Base-by-base conservation (phyloP, 192 early-diverging fungal species). In the Backusella tuberculispora region DNA sequence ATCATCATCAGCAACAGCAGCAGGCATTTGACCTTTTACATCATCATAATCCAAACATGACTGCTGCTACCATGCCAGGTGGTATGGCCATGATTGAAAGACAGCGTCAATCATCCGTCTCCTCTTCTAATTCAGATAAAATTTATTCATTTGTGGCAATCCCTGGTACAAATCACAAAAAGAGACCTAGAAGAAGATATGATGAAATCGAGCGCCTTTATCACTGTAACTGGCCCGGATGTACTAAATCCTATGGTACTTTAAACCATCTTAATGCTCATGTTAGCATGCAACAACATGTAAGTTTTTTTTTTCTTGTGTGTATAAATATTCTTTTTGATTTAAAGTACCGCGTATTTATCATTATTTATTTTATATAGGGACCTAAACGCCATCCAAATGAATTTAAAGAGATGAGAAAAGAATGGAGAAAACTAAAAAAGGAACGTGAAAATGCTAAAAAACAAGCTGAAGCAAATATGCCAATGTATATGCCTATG, bases 191-290 rank as follows among this genome's bases (percentile, higher is more conserved):
- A 46, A 75, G 88, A 63, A 70, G 85, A 47, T 89, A 85, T 48
- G 87, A 89, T 74, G 88, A 89, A 70, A 85, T 89, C 46, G 88
- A 89, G 50, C 87, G 88, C 14, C 77, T 87, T 29, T 89, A 89
- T 71, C 74, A 76, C 48, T 89, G 88, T 79, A 87, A 77, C 65
- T 87, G 76, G 77, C 71, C 66, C 4, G 87, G 85, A 7, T 89
- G 88, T 69, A 81, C 84, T 13, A 89, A 89, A 73, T 78, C 81
- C 0, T 89, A 89, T 73, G 88, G 88, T 14, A 89, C 88, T 13
- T 69, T 89, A 2, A 89, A 89, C 71, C 88, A 89, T 41, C 74
- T 89, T 17, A 89, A 89, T 69, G 85, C 88, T 7, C 88, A 89
- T 74, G 86, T 89, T 17, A 81, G 76, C 43, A 89, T 88, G 87